phyloP scores from a whole-genome alignment of 805 yeast genomes.

The Pichia kluyveri region DNA sequence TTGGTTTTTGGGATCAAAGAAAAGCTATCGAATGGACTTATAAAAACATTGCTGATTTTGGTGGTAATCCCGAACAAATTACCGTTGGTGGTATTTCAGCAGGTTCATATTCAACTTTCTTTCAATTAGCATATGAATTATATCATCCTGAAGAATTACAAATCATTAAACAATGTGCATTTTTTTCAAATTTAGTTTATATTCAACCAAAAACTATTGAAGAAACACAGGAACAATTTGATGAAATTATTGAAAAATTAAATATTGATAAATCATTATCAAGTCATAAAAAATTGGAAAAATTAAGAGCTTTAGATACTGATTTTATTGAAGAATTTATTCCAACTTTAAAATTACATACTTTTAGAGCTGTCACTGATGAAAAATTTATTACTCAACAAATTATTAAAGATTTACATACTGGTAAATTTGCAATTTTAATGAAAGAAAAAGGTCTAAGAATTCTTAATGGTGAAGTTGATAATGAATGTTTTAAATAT shows the following conservation, averaged over 20 bases:
- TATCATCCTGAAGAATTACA: constrained; percentile 32
- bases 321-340: constrained; percentile 18
- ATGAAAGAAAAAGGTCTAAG: constrained; percentile 4
- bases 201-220: constrained; percentile 31
- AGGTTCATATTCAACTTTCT: constrained; percentile 35
- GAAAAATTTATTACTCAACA: constrained; percentile 26
- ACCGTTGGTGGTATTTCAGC: constrained; percentile 40
- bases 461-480: constrained; percentile 10
- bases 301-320: constrained; percentile 6
- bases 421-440: constrained; percentile 15
- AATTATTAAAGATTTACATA: constrained; percentile 24
- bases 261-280: constrained; percentile 8
- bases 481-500: constrained; percentile 8
- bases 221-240: constrained; percentile 29
- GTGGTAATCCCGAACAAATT: constrained; percentile 36
- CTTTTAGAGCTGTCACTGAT: constrained; percentile 33
- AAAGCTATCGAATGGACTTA: constrained; percentile 38
- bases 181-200: constrained; percentile 29
- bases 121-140: constrained; percentile 33
- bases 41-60: constrained; percentile 33
- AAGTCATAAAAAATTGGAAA: constrained; percentile 4
- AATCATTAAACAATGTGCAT: constrained; percentile 28
- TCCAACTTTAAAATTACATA: constrained; percentile 13
- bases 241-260: constrained; percentile 25
- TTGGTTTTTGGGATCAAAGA: constrained; percentile 40